Conservation (phyloP, 1,284 basidiomycete species). For the Sanghuangporus sanghuang region DNA sequence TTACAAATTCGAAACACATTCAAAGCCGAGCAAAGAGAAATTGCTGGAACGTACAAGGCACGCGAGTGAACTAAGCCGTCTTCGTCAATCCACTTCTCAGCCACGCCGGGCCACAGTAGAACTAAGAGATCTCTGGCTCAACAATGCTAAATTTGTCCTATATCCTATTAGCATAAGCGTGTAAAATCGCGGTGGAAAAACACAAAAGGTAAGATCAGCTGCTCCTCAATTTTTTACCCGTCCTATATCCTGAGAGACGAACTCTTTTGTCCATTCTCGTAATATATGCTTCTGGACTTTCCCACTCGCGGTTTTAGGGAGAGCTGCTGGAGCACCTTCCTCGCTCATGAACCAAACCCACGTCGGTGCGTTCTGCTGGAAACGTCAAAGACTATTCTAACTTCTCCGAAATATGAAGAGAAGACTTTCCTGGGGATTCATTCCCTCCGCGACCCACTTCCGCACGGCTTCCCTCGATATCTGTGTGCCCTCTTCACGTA, state of each 20-base stretch:
- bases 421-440: conserved; percentile 69
- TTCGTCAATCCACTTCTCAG: no score
- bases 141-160: no score
- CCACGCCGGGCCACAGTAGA: no score
- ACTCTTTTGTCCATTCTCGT: conserved; percentile 32
- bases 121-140: no score
- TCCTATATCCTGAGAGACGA: conserved; percentile 3
- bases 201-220: background rate
- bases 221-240: background rate
- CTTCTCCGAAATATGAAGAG: background rate
- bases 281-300: conserved; percentile 82
- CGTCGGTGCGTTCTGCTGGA: conserved; percentile 54
- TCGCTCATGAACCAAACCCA: conserved; percentile 83
- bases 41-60: no score
- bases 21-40: no score
- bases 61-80: no score
- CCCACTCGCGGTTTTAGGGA: conserved; percentile 85
- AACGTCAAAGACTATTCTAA: background rate
- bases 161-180: no score
- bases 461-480: conserved; percentile 50
- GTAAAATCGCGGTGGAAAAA: background rate
- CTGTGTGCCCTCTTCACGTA: conserved; percentile 36
- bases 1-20: no score
- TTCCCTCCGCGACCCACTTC: conserved; percentile 44
- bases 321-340: conserved; percentile 49